Percentiles rank a stretch among this genome's conserved stretches.
Evolutionary conservation across 176 grass and related monocot genomes (phyloP).

Genomic region (Eragrostis curvula): DNA sequence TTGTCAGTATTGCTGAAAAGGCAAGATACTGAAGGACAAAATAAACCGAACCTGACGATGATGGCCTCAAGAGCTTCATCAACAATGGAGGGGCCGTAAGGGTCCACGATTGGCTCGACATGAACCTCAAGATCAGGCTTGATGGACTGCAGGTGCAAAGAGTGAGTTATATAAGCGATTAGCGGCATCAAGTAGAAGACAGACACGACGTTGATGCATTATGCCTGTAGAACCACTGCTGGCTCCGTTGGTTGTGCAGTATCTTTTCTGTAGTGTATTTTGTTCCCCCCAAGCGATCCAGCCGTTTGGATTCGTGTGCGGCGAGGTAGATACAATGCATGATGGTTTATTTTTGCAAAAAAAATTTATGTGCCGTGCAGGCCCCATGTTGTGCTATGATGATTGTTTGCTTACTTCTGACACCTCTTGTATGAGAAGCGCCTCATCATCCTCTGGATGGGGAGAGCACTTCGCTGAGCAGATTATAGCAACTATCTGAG

Average conservation of each 20-base stretch:
- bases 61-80: conserved; percentile 74
- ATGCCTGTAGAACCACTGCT: neutral
- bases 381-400: neutral
- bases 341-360: too few species aligned
- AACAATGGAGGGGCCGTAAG: conserved; percentile 81
- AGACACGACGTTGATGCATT: neutral
- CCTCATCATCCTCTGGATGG: neutral
- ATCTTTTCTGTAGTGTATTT: neutral
- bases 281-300: neutral
- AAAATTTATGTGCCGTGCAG: neutral
- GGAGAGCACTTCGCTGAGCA: conserved; percentile 55
- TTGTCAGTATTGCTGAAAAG: neutral
- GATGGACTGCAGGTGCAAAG: conserved; percentile 57
- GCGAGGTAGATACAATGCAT: too few species aligned
- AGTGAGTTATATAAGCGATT: neutral
- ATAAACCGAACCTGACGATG: conserved; percentile 69
- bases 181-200: neutral
- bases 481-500: conserved; percentile 32
- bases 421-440: conserved; percentile 72
- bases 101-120: conserved; percentile 73
- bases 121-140: conserved; percentile 68
- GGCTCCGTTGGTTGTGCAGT: neutral
- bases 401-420: conserved; percentile 47
- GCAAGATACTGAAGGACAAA: too few species aligned
- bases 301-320: neutral